Evolutionary conservation across 2,329 filamentous ascomycete species (phyloP), one percentile per base, ranked within the genome.

Genomic region (Botryotinia globosa): DNA sequence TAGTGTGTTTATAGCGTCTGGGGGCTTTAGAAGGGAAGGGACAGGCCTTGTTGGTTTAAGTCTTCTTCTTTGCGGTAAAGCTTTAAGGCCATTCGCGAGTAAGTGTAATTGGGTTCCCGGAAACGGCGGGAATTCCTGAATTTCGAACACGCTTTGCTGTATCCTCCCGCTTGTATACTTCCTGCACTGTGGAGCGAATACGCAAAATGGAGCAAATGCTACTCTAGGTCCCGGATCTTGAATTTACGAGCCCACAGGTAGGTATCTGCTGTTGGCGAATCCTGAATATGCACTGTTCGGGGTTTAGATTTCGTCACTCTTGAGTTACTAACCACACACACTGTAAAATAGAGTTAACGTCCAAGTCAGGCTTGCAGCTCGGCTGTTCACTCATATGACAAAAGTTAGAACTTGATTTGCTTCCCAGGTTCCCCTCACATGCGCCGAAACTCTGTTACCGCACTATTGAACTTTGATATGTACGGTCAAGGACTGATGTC

Each of bases 351-450:
- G 37, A 67, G 34, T 67, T 56, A 8, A 32, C 42, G 48, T 67
- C 48, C 37, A 16, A 67, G 65, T 42, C n/a, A 42, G 37, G 48
- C 65, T 54, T n/a, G 25, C n/a, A 67, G n/a, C 48, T 42, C 48
- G 51, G 48, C 48, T 56, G 48, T 16, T 56, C 22, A 39, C 25
- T 39, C 16, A 54, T 29, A 25, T 58, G 51, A 25, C 34, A 22
- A 42, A 42, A 42, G 16, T 32, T 56, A 56, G 48, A 51, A 56
- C 45, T 56, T 67, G 48, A 54, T 67, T 56, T 67, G 37, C 48
- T 42, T 68, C 20, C 65, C 25, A 44, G 65, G 48, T 56, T 68
- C 65, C 34, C 64, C 65, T 42, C 65, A 68, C 51, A 42, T 68
- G 48, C 48, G 18, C 20, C 12, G 48, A 68, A 68, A 68, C 48